Evolutionary conservation across 2,329 filamentous ascomycete genomes (phyloP).

Genomic region (Calycina marina): DNA sequence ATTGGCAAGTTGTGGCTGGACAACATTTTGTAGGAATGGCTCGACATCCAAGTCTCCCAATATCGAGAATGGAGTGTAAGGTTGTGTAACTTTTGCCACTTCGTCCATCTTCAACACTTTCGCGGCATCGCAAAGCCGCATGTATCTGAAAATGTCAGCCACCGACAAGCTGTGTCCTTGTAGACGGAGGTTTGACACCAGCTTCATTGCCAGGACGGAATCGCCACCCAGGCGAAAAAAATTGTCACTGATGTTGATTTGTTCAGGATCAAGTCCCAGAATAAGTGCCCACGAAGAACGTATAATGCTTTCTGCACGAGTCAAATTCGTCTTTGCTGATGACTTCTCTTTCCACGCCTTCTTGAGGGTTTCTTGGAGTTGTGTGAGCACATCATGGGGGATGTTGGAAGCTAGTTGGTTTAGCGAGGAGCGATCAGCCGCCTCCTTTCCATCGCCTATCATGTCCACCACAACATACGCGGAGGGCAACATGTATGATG

Average conservation of each 20-base stretch:
- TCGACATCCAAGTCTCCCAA: conserved; percentile 21
- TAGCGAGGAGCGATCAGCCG: conserved; percentile 22
- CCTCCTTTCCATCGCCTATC: conserved; percentile 19
- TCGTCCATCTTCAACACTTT: conserved; percentile 22
- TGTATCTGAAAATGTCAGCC: conserved; percentile 28
- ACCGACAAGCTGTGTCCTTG: conserved; percentile 25
- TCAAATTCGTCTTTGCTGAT: conserved; percentile 21
- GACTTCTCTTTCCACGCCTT: conserved; percentile 23
- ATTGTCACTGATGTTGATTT: conserved; percentile 23
- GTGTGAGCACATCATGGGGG: conserved; percentile 9
- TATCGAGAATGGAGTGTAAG: conserved; percentile 24
- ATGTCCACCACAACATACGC: conserved; percentile 28
- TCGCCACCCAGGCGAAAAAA: conserved; percentile 27
- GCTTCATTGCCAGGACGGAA: conserved; percentile 27
- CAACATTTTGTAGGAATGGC: conserved; percentile 22
- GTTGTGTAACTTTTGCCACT: conserved; percentile 9
- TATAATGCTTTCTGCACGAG: conserved; percentile 24
- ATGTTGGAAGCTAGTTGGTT: conserved; percentile 19
- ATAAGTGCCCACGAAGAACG: conserved; percentile 20
- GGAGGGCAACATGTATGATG: conserved; percentile 32
- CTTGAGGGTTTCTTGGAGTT: conserved; percentile 15
- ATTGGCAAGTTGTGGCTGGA: conserved; percentile 25
- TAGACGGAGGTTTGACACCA: conserved; percentile 26
- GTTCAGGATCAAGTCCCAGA: conserved; percentile 14
- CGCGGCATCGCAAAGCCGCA: conserved; percentile 12